These are phyloP conservation scores for Wickerhamiella kurtzmanii DNA, from an alignment of 805 yeast species.

Conservation along the genomic window DNA sequence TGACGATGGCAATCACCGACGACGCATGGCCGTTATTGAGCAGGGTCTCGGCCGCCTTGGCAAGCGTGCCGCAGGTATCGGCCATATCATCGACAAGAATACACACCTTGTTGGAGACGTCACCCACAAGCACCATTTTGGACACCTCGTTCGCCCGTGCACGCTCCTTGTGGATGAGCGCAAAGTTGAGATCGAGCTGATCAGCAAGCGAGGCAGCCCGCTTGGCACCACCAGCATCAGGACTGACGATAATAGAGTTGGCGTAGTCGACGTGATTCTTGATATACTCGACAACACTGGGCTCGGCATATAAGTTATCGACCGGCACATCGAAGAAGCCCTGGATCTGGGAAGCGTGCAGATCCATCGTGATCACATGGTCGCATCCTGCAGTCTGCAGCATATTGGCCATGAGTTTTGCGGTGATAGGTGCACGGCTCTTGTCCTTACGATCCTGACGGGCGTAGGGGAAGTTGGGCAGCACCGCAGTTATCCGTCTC, in stretches of 20 bases:
- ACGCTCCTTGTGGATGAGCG: slow-evolving; percentile 92
- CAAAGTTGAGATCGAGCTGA: slow-evolving; percentile 79
- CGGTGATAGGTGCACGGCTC: slow-evolving; percentile 91
- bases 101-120: slow-evolving; percentile 71
- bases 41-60: slow-evolving; percentile 83
- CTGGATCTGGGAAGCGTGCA: slow-evolving; percentile 95
- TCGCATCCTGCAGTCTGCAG: slow-evolving; percentile 88
- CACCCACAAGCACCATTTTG: slow-evolving; percentile 92
- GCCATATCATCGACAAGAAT: slow-evolving; percentile 94
- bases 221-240: slow-evolving; percentile 99
- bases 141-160: slow-evolving; percentile 91
- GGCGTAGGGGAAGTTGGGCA: slow-evolving; percentile 94
- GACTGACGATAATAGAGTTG: slow-evolving; percentile 73
- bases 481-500: slow-evolving; percentile 80
- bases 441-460: slow-evolving; percentile 96
- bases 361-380: slow-evolving; percentile 92
- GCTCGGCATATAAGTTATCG: slow-evolving; percentile 91
- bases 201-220: slow-evolving; percentile 93
- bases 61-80: slow-evolving; percentile 93
- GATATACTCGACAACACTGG: slow-evolving; percentile 72
- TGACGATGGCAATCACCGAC: slow-evolving; percentile 81
- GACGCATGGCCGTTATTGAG: slow-evolving; percentile 61
- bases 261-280: slow-evolving; percentile 44
- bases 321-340: slow-evolving; percentile 94
- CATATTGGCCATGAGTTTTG: slow-evolving; percentile 83